Base-by-base conservation (phyloP, 2,329 filamentous ascomycete species). In the Ceratocystis eucalypticola region DNA sequence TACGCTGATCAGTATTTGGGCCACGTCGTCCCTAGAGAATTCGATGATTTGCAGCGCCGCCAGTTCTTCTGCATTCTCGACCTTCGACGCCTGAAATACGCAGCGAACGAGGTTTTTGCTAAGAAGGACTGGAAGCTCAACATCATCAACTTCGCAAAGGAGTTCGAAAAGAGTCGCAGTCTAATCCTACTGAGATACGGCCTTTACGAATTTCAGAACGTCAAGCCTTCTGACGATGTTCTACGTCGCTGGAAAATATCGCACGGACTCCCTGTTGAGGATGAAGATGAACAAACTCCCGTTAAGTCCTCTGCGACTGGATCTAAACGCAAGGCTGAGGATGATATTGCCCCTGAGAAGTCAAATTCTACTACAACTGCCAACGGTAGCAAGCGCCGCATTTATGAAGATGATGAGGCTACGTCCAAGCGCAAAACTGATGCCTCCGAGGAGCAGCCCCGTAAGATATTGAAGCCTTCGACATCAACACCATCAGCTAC, bases 61-160 rank as follows among this genome's bases (percentile, higher is more conserved):
- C 83, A 85, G 74, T 85, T 84, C 71, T 85, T 84, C 70, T 85
- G 82, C 71, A 81, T 85, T 69, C 80, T 85, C 70, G 83, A 85
- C 71, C 75, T 85, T 67, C 81, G 83, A 68, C 79, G 83, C 69
- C 77, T 85, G 59, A 85, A 85, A 74, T 84, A 84, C 70, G 80
- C 82, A 5, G 82, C 83, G 33, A 79, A 84, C 70, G 82, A 85
- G 70, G 82, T 85, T 17, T 85, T 85, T 67, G 72, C 75, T 20
- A 81, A 79, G 72, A 85, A 85, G 72, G 82, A 84, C 69, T 85
- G 83, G 83, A 84, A 83, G 73, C 73, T 85, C 65, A 85, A 85
- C 69, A 79, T 85, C 20, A 72, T 82, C 69, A 85, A 84, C 72
- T 85, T 85, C 67, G 82, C 83, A 48, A 85, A 84, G 72, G 83